Evolutionary conservation across 108 stramenopile species (phyloP).

Genomic region (Pseudonitzschia multistriata): DNA sequence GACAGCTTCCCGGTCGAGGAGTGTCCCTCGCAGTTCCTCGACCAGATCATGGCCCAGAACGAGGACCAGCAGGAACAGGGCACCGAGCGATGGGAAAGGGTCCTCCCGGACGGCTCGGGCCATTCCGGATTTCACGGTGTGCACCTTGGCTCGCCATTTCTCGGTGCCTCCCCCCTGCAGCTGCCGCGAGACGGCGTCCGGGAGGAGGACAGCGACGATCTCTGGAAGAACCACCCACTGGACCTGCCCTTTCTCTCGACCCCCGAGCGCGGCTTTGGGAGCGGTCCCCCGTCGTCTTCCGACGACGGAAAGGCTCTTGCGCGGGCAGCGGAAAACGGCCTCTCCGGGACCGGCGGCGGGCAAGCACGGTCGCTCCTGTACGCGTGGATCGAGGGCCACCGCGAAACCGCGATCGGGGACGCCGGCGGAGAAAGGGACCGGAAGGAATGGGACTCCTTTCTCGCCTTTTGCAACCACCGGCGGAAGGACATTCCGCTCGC

Average conservation of each 20-base stretch:
- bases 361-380: too few relatives aligned
- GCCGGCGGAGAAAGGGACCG: neutral
- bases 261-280: too few relatives aligned
- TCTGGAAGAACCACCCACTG: slow-evolving; percentile 16
- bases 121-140: too few relatives aligned
- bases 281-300: too few relatives aligned
- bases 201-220: neutral
- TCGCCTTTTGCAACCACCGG: slow-evolving; percentile 20
- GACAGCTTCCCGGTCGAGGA: neutral
- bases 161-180: too few relatives aligned
- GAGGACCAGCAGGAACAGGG: neutral
- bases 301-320: too few relatives aligned
- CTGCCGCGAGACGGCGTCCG: too few relatives aligned
- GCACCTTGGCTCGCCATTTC: too few relatives aligned
- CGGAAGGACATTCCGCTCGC: too few relatives aligned
- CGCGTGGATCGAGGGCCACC: neutral
- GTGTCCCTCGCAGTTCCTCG: slow-evolving; percentile 14
- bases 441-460: slow-evolving; percentile 25
- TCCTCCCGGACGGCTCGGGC: too few relatives aligned
- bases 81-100: neutral
- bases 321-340: too few relatives aligned
- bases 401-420: neutral
- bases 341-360: neutral
- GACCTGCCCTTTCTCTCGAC: slow-evolving; percentile 13
- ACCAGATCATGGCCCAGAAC: neutral